phyloP scores from a whole-genome alignment of 2,329 filamentous ascomycete species.

The Aspergillus costaricaensis region DNA sequence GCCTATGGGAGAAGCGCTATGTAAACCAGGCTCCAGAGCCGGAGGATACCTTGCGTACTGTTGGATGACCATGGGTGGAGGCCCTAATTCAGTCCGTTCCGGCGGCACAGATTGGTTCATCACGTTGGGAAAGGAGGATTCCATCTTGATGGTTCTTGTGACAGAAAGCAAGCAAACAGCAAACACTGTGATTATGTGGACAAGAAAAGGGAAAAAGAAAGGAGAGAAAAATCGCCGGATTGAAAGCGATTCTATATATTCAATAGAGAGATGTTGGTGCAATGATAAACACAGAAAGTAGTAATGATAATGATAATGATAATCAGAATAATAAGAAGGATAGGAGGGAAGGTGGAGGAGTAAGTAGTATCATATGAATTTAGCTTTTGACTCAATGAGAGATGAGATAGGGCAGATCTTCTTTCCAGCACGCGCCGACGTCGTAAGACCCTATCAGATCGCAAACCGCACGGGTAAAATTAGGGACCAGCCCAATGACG shows the following conservation, averaged over 20 bases:
- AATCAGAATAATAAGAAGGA: not conserved
- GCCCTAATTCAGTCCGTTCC: slow-evolving; percentile 28
- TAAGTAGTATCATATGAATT: not conserved
- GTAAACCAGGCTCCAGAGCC: slow-evolving; percentile 37
- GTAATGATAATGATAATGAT: too few species aligned
- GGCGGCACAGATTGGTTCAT: slow-evolving; percentile 27
- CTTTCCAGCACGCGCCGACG: not conserved
- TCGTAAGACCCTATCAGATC: slow-evolving; percentile 5
- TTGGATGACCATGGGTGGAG: slow-evolving; percentile 37
- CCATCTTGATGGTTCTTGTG: slow-evolving; percentile 26
- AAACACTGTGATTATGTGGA: not conserved
- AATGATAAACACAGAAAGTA: not conserved
- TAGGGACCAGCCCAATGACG: slow-evolving; percentile 22
- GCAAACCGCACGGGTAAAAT: slow-evolving; percentile 8
- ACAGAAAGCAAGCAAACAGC: not conserved
- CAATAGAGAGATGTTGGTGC: not conserved
- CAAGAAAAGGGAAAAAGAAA: too few species aligned
- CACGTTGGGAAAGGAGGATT: slow-evolving; percentile 33
- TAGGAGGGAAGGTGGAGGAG: not conserved
- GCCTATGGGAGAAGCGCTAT: slow-evolving; percentile 40
- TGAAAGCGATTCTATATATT: not conserved
- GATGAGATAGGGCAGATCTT: slow-evolving; percentile 2
- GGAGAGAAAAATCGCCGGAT: not conserved
- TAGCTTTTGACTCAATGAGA: not conserved
- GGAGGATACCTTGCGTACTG: slow-evolving; percentile 43